These are phyloP conservation scores for Rhizopogon rudus DNA, from an alignment of 768 basidiomycete species.

Conservation along the genomic window DNA sequence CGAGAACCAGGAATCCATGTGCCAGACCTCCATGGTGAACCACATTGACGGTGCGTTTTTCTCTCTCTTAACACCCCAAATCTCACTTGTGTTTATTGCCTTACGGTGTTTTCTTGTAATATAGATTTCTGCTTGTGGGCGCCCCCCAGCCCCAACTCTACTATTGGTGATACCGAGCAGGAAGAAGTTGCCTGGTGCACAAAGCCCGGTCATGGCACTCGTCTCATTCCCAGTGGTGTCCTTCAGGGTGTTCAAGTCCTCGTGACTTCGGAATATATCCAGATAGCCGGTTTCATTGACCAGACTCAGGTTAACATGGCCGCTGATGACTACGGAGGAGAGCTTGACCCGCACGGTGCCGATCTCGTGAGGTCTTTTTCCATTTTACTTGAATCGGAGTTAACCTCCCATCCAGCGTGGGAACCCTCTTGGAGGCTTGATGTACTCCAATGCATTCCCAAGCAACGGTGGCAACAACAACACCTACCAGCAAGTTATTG, in stretches of 20 bases:
- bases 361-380: conserved; percentile 36
- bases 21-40: conserved; percentile 69
- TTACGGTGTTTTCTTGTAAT: conserved; percentile 21
- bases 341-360: conserved; percentile 74
- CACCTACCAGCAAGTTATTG: conserved; percentile 46
- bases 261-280: conserved; percentile 50
- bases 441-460: conserved; percentile 59
- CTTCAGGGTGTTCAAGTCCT: conserved; percentile 63
- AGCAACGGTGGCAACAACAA: conserved; percentile 31
- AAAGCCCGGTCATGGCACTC: conserved; percentile 59
- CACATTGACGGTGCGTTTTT: conserved; percentile 30
- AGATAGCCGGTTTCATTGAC: conserved; percentile 60
- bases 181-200: conserved; percentile 73
- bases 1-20: conserved; percentile 52
- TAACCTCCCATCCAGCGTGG: conserved; percentile 45
- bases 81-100: neutral
- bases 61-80: neutral
- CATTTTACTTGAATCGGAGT: conserved; percentile 6
- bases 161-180: conserved; percentile 64
- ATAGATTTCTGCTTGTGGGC: conserved; percentile 73
- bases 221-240: conserved; percentile 62
- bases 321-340: conserved; percentile 61
- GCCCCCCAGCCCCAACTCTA: conserved; percentile 40
- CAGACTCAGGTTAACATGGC: conserved; percentile 54
- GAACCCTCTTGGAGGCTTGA: conserved; percentile 72